Evolutionary conservation across 306 rosid species (phyloP), one percentile per base, ranked within the genome.

Genomic region (Senna tora): DNA sequence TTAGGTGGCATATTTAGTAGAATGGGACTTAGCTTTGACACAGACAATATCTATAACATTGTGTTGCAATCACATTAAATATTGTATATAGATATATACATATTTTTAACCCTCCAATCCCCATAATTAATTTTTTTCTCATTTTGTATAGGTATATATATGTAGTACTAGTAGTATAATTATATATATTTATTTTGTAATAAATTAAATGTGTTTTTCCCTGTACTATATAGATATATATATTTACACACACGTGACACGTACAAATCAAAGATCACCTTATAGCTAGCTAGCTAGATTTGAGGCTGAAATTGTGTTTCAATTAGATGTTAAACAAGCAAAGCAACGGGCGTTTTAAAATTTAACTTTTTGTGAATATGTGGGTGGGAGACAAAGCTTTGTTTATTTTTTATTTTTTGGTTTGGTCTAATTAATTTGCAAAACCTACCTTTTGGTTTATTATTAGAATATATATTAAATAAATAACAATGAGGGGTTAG

Each of bases 1-100:
- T 86, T 86, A 76, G 86, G 79, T 86, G 56, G 75, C 73, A 78
- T 65, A 88, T 80, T 85, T 71, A 86, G 70, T 84, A 51, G 38
- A 21, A 71, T 10, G 50, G 69, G 65, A 46, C 75, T 72, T 62
- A n/a, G 3, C 30, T 25, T 25, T 66, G 52, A 76, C 57, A 54
- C 13, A 5, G 47, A 65, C 49, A 53, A 68, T 17, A 79, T 47
- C 62, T 34, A 56, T 19, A 70, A 4, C 46, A 65, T 61, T 60
- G 60, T 60, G 32, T 42, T 45, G 47, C 76, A 53, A 39, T 72
- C 41, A 73, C 52, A 51, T 58, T 62, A 62, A 62, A 38, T 39
- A 16, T 32, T 45, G 39, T 65, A 13, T 15, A 14, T 13, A 57
- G 14, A 25, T 25, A 25, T 25, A 25, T 25, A 25, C 3, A 25